These are phyloP conservation scores for Lunasporangiospora selenospora DNA, from an alignment of 192 early-diverging fungal genomes.

Conservation along the genomic window DNA sequence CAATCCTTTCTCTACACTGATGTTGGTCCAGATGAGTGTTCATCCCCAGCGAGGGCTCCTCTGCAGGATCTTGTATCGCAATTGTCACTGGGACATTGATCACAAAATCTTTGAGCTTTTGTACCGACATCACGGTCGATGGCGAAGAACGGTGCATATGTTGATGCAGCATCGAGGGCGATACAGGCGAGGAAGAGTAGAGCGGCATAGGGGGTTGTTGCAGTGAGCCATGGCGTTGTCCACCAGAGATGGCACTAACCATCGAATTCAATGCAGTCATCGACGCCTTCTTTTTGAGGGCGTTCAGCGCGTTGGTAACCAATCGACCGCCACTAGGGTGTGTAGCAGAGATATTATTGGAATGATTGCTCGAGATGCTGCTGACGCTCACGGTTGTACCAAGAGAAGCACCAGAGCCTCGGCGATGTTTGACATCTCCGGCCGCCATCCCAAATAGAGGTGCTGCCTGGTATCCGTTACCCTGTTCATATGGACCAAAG, in stretches of 20 bases:
- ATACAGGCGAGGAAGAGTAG: neutral
- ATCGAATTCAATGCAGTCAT: slow-evolving; percentile 4
- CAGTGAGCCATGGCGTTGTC: too few relatives aligned
- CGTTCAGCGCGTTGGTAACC: slow-evolving; percentile 11
- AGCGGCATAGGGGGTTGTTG: too few relatives aligned
- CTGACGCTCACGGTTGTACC: slow-evolving; percentile 7
- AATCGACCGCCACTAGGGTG: neutral
- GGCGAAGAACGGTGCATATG: neutral
- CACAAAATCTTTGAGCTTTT: slow-evolving; percentile 40
- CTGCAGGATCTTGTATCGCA: slow-evolving; percentile 29
- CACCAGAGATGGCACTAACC: neutral
- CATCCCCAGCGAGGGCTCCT: too few relatives aligned
- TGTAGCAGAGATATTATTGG: neutral
- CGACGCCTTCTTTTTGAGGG: slow-evolving; percentile 28
- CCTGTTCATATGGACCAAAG: too few relatives aligned
- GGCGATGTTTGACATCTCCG: slow-evolving; percentile 1
- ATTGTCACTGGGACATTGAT: slow-evolving; percentile 35
- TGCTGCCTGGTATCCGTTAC: neutral
- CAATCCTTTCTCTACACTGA: too few relatives aligned
- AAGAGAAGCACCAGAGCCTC: slow-evolving; percentile 17
- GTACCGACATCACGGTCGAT: slow-evolving; percentile 1
- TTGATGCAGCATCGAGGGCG: neutral
- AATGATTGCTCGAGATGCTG: slow-evolving; percentile 6
- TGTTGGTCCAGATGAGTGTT: too few relatives aligned
- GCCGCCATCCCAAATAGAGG: neutral